Base-by-base conservation (phyloP, 208 protist species). In the Trypanosoma caninum region DNA sequence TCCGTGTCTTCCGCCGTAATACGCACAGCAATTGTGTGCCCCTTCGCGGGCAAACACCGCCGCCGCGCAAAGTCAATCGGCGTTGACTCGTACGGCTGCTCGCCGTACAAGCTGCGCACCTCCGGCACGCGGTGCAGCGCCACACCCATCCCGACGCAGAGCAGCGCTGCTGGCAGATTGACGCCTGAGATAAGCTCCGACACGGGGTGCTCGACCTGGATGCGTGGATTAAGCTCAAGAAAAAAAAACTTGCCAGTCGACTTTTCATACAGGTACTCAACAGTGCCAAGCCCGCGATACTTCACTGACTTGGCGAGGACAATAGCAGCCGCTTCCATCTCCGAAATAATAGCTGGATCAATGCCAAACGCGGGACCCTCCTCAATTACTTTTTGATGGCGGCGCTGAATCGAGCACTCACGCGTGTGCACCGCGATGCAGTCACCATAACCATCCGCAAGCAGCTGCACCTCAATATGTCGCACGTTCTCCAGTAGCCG, bases 371-470 rank as follows among this genome's bases (percentile, higher is more conserved):
- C 93, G 20, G 98, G 98, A 11, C 97, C 98, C 66, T 99, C 96
- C 64, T 99, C 97, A 65, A 99, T 97, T 62, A 98, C 97, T 76
- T 99, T 99, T 74, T 99, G 98, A 65, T 98, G 97, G 37, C 98
- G 89, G 22, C 98, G 83, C 78, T 99, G 98, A n/a, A 99, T 97
- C 11, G 96, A 98, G 83, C 98, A 99, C 79, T 99, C 98, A 37
- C 98, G 88, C 14, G 95, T 97, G 68, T 85, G 89, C 1, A 99
- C 83, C 14, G 96, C 79, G 28, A 97, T 97, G 60, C 84, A 97
- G 62, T 98, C 84, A 35, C 95, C 94, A 60, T 98, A 87, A 58
- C 82, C 38, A 66, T 99, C 97, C 0, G 91, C 97, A 7, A 99
- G 76, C n/a, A 98, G 69, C 76, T 98, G 96, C 37, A 98, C 96